Percentiles rank a stretch among this genome's conserved stretches.
Evolutionary conservation across 495 filamentous ascomycete genomes (phyloP).

Genomic region (Aspergillus nanangensis): DNA sequence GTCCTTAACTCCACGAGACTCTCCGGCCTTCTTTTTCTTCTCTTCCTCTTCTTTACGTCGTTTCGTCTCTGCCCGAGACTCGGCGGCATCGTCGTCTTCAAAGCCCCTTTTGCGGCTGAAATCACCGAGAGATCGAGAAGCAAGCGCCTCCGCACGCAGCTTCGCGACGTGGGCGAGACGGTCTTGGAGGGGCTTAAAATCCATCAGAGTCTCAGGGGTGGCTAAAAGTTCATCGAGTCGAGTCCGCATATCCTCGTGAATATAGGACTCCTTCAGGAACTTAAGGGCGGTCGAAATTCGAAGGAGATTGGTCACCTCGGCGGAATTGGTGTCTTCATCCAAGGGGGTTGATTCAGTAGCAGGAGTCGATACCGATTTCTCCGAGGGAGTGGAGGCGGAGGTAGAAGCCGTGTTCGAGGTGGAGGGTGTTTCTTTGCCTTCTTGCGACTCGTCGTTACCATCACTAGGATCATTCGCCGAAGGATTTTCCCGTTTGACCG

Average conservation of each 20-base stretch:
- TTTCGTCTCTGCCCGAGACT: conserved; percentile 51
- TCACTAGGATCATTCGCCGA: conserved; percentile 10
- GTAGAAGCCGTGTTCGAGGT: conserved; percentile 7
- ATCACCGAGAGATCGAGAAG: conserved; percentile 62
- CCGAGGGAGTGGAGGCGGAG: conserved; percentile 30
- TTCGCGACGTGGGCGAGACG: conserved; percentile 61
- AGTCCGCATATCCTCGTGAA: conserved; percentile 48
- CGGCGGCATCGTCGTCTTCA: conserved; percentile 64
- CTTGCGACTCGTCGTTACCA: conserved; percentile 25
- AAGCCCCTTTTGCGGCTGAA: conserved; percentile 66
- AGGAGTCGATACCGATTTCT: conserved; percentile 31
- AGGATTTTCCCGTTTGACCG: conserved; percentile 47
- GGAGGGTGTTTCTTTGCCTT: conserved; percentile 27
- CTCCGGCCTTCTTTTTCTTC: conserved; percentile 63
- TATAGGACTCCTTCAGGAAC: conserved; percentile 73
- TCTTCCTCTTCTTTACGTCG: conserved; percentile 71
- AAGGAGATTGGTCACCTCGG: conserved; percentile 56
- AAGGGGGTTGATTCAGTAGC: conserved; percentile 28
- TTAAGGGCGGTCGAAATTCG: conserved; percentile 68
- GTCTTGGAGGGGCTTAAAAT: conserved; percentile 66
- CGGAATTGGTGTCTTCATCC: conserved; percentile 32
- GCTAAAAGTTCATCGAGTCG: conserved; percentile 46
- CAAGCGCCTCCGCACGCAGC: conserved; percentile 63
- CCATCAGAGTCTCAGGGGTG: conserved; percentile 40
- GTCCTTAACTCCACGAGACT: conserved; percentile 69